A percentile compares a stretch with the other conserved stretches of the same genome.
Evolutionary conservation across 257 asterid species (phyloP).

Genomic region (Nicotiana noctiflora): DNA sequence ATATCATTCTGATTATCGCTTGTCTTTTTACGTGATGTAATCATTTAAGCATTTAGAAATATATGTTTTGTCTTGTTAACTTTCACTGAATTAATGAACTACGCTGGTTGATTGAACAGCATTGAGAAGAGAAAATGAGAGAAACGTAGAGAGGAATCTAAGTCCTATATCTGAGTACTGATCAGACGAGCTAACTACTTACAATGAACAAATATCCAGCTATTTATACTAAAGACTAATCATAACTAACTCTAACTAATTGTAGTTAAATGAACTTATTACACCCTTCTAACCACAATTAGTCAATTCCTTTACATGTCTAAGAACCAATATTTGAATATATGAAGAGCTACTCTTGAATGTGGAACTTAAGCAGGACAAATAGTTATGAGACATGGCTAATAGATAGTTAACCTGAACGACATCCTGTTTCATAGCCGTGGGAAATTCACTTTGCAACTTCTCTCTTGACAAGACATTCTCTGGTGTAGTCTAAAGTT

Average conservation of each 20-base stretch:
- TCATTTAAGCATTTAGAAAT: neutral
- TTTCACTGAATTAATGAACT: too few species aligned
- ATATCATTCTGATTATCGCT: neutral
- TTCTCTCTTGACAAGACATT: neutral
- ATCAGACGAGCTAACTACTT: too few species aligned
- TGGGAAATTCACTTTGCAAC: neutral
- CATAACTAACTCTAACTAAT: too few species aligned
- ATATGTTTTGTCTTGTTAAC: neutral
- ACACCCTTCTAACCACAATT: too few species aligned
- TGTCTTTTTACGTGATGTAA: neutral
- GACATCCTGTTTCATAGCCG: neutral
- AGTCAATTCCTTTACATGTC: too few species aligned
- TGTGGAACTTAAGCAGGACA: neutral
- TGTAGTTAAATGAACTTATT: too few species aligned
- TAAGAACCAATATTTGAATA: neutral
- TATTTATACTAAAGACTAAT: too few species aligned
- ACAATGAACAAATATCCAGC: too few species aligned
- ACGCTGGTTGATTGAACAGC: too few species aligned
- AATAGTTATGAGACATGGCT: neutral
- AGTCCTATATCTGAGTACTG: too few species aligned
- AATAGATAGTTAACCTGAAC: neutral
- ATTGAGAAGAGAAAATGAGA: too few species aligned
- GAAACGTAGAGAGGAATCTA: too few species aligned
- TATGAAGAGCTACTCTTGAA: neutral
- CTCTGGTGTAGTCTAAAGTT: neutral